Base-by-base conservation (phyloP, 2,329 filamentous ascomycete genomes). In the Zymoseptoria tritici region DNA sequence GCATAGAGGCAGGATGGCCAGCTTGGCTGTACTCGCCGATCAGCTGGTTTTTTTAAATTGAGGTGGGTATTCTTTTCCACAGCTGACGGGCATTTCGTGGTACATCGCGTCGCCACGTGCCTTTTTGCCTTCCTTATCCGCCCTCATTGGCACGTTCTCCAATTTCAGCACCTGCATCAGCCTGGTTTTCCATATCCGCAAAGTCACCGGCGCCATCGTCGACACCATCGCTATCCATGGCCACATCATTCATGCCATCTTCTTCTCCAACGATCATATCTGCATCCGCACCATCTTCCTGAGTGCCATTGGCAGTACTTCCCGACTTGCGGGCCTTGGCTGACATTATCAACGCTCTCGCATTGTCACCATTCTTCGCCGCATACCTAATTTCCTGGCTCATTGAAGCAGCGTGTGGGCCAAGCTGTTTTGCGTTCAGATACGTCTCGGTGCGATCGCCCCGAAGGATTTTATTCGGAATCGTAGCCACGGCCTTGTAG, bases 401-500 rank as follows among this genome's bases (percentile, higher is more conserved):
- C 57, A 62, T 46, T 9, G 20, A 5, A 2, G 46, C 31, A 11
- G 54, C 57, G 9, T 49, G 52, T 9, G 46, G 29, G 6, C 60
- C 60, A 51, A 55, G 36, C 7, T 29, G 20, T 20, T 56, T 54
- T 5, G 21, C 21, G 21, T 21, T 50, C 20, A 62, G 19, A 24
- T 54, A 42, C 11, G 51, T 46, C 21, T 31, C n/a, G 11, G 29
- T 29, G 13, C 49, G 13, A n/a, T 46, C 56, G 42, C 20, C 49
- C 19, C 24, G 52, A 9, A 26, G 20, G 54, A 46, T 31, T 13
- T 46, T n/a, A 36, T 56, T 50, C 55, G 67, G 68, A 52, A 66
- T 57, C 2, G 50, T 54, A 31, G 63, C 62, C 6, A 66, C 49
- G 7, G 60, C 55, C 36, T 64, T 60, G 36, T 72, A 71, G 26